phyloP scores from a whole-genome alignment of 768 basidiomycete genomes.

The Punctularia strigosozonata region DNA sequence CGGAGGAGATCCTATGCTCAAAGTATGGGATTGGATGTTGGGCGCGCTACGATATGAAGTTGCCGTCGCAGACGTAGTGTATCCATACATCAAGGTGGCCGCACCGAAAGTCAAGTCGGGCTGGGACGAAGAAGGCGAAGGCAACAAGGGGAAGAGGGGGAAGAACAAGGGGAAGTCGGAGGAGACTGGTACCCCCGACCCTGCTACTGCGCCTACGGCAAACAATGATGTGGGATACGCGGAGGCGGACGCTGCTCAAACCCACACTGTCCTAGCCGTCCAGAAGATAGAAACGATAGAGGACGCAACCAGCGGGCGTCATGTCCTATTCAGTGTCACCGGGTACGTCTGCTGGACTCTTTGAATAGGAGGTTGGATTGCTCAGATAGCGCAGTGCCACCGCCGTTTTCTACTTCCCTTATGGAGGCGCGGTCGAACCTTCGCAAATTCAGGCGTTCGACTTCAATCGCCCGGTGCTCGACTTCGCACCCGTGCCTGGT shows the following conservation, averaged over 20 bases:
- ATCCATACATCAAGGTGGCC: slow-evolving; percentile 26
- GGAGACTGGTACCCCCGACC: slow-evolving; percentile 11
- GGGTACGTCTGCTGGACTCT: slow-evolving; percentile 38
- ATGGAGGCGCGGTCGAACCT: slow-evolving; percentile 8
- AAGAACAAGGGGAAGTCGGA: slow-evolving; percentile 9
- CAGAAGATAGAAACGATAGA: slow-evolving; percentile 39
- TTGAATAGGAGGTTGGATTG: neutral
- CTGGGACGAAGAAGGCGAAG: slow-evolving; percentile 15
- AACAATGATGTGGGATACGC: too few relatives aligned
- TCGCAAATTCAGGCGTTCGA: slow-evolving; percentile 28
- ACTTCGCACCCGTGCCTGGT: slow-evolving; percentile 31
- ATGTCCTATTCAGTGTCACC: slow-evolving; percentile 53
- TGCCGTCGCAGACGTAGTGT: slow-evolving; percentile 26
- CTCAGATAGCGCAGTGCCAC: slow-evolving; percentile 36
- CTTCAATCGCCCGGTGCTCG: slow-evolving; percentile 46
- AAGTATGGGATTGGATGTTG: slow-evolving; percentile 70
- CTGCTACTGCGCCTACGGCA: slow-evolving; percentile 9
- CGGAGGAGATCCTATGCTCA: slow-evolving; percentile 72
- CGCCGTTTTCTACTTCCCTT: slow-evolving; percentile 46
- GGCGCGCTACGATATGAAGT: slow-evolving; percentile 46
- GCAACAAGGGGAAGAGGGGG: slow-evolving; percentile 11
- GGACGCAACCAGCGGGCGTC: slow-evolving; percentile 16
- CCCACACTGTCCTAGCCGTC: slow-evolving; percentile 38
- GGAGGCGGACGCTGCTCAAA: too few relatives aligned
- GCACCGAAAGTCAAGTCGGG: slow-evolving; percentile 18